These are phyloP conservation scores for Paratinospora sagittata DNA, from an alignment of 164 flowering plant genomes.

Conservation along the genomic window DNA sequence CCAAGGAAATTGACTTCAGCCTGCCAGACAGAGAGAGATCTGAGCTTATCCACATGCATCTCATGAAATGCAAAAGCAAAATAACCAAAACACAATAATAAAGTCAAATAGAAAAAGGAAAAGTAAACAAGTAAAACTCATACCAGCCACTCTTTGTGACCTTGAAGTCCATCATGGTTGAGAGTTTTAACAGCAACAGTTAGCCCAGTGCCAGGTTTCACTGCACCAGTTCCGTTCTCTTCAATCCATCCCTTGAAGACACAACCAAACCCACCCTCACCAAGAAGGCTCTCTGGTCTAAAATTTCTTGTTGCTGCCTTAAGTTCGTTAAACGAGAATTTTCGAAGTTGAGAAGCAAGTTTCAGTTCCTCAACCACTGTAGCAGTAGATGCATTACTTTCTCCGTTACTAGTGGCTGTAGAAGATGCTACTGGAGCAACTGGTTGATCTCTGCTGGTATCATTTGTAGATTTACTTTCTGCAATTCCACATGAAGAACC, in stretches of 20 bases:
- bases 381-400: constrained; percentile 64
- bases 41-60: background rate
- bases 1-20: constrained; percentile 96
- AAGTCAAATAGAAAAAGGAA: constrained; percentile 24
- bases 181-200: constrained; percentile 96
- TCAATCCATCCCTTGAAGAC: constrained; percentile 97
- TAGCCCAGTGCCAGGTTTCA: constrained; percentile 90
- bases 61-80: background rate
- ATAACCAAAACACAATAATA: background rate
- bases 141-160: constrained; percentile 99
- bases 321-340: constrained; percentile 74
- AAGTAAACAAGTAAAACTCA: constrained; percentile 13
- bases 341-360: constrained; percentile 71
- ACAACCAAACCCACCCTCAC: constrained; percentile 96
- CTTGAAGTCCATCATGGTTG: constrained; percentile 95
- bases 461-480: constrained; percentile 65
- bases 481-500: constrained; percentile 22
- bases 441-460: constrained; percentile 59
- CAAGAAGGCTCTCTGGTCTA: constrained; percentile 90
- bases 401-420: constrained; percentile 68
- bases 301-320: constrained; percentile 84
- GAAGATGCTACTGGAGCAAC: constrained; percentile 49
- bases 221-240: constrained; percentile 93
- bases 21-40: constrained; percentile 33
- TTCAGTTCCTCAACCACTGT: constrained; percentile 73